Evolutionary conservation across 768 basidiomycete genomes (phyloP), one percentile per base, ranked within the genome.

Genomic region (Mycena rebaudengoi): DNA sequence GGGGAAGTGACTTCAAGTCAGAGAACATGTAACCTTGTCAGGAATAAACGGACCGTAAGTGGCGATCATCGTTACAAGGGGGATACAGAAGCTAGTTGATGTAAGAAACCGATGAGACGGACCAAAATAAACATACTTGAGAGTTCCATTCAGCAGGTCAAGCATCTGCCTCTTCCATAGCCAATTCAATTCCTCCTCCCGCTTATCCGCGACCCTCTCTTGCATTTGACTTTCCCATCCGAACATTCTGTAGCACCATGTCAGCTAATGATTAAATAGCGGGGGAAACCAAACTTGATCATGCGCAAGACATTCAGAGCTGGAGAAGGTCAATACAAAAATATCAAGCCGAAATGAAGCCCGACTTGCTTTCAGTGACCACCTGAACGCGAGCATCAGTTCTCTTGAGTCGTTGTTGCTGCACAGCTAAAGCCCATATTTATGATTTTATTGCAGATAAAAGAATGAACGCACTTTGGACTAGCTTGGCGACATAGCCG

Each of bases 151-250:
- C 66, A 82, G 61, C 14, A 91, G 69, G 40, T 82, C 82, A 21
- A 87, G 76, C 32, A 90, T 57, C 49, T 68, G 66, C 35, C 82
- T 74, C 68, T 83, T 85, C 79, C 81, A 83, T 25, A 88, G 75
- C 74, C 81, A 83, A 3, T 69, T 60, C 11, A 92, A 75, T 72
- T 93, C 91, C 7, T 83, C 82, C 46, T 89, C 85, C 60, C 91
- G 83, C 68, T 86, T 86, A 28, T 82, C 82, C 28, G 82, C 75
- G 46, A 94, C 78, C 53, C 82, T 79, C 23, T 82, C 74, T 37
- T 84, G 79, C 72, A 90, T 84, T 46, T 85, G 82, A 62, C 83
- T 81, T 82, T 89, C 83, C 83, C 91, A 85, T 13, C 83, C 91
- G 66, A 92, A 91, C 45, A 91, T 76, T 53, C 62, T 64, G 20